A percentile compares a stretch with the other conserved stretches of the same genome.
These are phyloP conservation scores for Crassisporium funariophilum DNA, from an alignment of 768 basidiomycete species.

Conservation along the genomic window DNA sequence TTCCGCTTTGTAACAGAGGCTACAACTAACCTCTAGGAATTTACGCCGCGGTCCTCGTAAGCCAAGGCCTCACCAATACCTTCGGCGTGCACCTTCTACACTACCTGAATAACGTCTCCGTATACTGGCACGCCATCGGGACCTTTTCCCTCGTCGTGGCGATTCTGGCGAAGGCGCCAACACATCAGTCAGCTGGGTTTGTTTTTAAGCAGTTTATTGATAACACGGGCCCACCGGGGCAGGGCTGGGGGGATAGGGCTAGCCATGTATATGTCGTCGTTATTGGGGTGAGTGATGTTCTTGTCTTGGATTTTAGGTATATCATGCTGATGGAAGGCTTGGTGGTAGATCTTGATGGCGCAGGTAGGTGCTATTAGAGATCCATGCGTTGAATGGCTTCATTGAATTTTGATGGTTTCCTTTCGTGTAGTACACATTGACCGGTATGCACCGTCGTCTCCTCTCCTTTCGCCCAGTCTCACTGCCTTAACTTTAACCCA, in stretches of 20 bases:
- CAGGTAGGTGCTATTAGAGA: conserved; percentile 40
- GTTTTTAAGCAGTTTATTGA: conserved; percentile 76
- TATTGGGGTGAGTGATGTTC: conserved; percentile 49
- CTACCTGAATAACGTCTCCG: conserved; percentile 70
- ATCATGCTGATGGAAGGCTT: not conserved
- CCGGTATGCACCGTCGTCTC: conserved; percentile 49
- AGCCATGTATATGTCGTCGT: conserved; percentile 70
- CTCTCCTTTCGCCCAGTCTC: not conserved
- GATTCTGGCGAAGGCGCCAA: conserved; percentile 70
- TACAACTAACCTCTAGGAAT: conserved; percentile 31
- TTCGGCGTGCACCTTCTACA: conserved; percentile 70
- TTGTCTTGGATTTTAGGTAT: not conserved
- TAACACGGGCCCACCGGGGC: conserved; percentile 52
- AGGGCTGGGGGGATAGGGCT: conserved; percentile 69
- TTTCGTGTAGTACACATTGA: conserved; percentile 73
- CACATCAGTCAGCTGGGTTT: conserved; percentile 65
- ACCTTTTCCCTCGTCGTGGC: conserved; percentile 69
- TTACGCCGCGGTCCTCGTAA: conserved; percentile 68
- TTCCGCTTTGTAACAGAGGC: not conserved
- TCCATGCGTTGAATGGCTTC: not conserved
- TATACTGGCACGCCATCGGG: conserved; percentile 76
- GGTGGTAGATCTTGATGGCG: conserved; percentile 59
- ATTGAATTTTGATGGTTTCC: not conserved
- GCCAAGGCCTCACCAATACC: conserved; percentile 74
- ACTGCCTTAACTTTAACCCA: not conserved